Evolutionary conservation across 441 rosid species (phyloP).

Genomic region (Gossypium gossypioides): DNA sequence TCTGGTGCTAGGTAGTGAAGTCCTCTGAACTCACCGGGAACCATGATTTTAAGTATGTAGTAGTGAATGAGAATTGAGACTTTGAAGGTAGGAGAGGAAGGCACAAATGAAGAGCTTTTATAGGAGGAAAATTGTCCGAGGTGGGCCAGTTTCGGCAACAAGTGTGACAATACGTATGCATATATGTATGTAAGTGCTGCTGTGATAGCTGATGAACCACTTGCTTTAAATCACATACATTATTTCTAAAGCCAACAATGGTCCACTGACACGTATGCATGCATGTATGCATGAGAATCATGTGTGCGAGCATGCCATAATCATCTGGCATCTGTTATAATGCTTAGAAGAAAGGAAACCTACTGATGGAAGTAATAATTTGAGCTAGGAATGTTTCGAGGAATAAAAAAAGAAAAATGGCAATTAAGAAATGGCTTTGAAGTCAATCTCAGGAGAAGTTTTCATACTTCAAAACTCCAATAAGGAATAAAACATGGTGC

Average conservation of each 20-base stretch:
- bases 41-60: conserved; percentile 29
- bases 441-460: conserved; percentile 25
- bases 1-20: conserved; percentile 40
- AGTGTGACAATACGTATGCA: conserved; percentile 19
- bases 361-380: conserved; percentile 27
- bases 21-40: conserved; percentile 45
- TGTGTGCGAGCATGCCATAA: conserved; percentile 17
- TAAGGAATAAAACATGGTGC: conserved; percentile 16
- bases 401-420: conserved; percentile 6
- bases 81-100: conserved; percentile 24
- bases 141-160: conserved; percentile 29
- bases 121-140: conserved; percentile 27
- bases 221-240: conserved; percentile 8
- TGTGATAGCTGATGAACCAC: conserved; percentile 7
- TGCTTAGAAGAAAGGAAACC: conserved; percentile 18
- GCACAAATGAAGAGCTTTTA: conserved; percentile 38
- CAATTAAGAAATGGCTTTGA: conserved; percentile 14
- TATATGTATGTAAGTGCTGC: background rate
- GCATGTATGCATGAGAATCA: background rate
- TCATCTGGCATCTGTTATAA: conserved; percentile 20
- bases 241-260: background rate
- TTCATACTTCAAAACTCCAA: conserved; percentile 17
- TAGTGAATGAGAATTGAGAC: conserved; percentile 14
- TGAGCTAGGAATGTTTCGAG: conserved; percentile 12
- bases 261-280: background rate